These are phyloP conservation scores for Colletotrichum liriopes DNA, from an alignment of 2,329 filamentous ascomycete genomes.

Conservation along the genomic window DNA sequence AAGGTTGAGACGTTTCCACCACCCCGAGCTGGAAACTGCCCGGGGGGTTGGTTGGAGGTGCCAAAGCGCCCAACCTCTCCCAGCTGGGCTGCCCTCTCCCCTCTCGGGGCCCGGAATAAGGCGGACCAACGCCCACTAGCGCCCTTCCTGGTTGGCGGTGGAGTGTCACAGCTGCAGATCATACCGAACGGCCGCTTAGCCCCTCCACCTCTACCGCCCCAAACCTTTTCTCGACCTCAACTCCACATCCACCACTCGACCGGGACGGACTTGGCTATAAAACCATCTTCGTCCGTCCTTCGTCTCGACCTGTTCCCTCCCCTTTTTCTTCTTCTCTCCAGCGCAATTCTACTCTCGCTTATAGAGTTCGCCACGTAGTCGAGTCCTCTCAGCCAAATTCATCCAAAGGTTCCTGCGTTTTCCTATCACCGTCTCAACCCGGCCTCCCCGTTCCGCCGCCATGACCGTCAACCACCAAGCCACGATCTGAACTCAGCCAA, in stretches of 20 bases:
- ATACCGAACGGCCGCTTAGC: constrained; percentile 32
- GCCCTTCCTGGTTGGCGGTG: constrained; percentile 28
- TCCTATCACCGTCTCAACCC: constrained; percentile 21
- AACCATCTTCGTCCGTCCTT: constrained; percentile 20
- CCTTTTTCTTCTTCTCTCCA: constrained; percentile 26
- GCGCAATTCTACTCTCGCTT: constrained; percentile 42
- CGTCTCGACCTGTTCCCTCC: neutral
- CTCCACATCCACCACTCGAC: constrained; percentile 13
- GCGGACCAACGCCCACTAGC: constrained; percentile 34
- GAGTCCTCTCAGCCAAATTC: constrained; percentile 35
- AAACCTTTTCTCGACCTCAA: constrained; percentile 44
- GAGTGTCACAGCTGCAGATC: constrained; percentile 35
- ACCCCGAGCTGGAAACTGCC: constrained; percentile 14
- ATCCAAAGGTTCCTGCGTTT: constrained; percentile 37
- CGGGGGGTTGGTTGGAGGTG: constrained; percentile 20
- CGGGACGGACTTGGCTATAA: constrained; percentile 36
- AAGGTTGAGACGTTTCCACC: constrained; percentile 40
- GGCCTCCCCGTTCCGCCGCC: constrained; percentile 40
- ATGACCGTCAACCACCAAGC: constrained; percentile 14
- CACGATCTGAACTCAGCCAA: neutral
- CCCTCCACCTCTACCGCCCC: constrained; percentile 32
- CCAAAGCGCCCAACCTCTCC: constrained; percentile 8
- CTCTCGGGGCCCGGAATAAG: constrained; percentile 26
- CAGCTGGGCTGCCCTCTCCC: neutral
- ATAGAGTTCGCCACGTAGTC: constrained; percentile 43